A percentile compares a stretch with the other conserved stretches of the same genome.
phyloP scores from a whole-genome alignment of 1,139 yeast species.

The Yarrowia galli region DNA sequence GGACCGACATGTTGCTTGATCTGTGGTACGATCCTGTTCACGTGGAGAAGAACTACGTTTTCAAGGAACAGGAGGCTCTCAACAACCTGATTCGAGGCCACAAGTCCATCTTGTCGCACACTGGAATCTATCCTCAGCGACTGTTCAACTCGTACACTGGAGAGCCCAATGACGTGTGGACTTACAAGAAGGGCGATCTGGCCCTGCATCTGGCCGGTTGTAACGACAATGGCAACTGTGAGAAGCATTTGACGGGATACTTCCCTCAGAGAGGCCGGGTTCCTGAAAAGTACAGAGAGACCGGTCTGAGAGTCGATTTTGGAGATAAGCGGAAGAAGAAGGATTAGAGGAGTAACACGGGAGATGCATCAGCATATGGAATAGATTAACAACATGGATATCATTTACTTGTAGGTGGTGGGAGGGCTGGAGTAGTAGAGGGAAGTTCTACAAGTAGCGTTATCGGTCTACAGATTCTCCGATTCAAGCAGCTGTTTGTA shows the following conservation, averaged over 20 bases:
- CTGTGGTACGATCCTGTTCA: slow-evolving; percentile 44
- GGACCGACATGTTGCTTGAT: slow-evolving; percentile 42
- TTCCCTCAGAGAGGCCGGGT: slow-evolving; percentile 38
- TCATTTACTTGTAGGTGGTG: too few relatives aligned
- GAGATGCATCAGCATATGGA: too few relatives aligned
- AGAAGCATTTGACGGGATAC: slow-evolving; percentile 15
- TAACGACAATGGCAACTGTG: slow-evolving; percentile 18
- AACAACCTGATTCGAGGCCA: slow-evolving; percentile 37
- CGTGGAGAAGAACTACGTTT: slow-evolving; percentile 40
- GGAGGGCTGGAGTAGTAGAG: too few relatives aligned
- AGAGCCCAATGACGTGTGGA: slow-evolving; percentile 42
- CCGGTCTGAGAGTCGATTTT: slow-evolving; percentile 2
- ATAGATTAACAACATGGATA: too few relatives aligned
- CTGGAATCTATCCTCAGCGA: slow-evolving; percentile 51
- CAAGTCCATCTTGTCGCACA: slow-evolving; percentile 40
- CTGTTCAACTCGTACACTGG: slow-evolving; percentile 49
- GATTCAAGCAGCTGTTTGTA: too few relatives aligned
- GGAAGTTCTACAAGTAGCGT: too few relatives aligned
- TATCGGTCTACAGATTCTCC: too few relatives aligned
- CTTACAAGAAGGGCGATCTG: slow-evolving; percentile 46
- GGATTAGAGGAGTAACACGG: neutral
- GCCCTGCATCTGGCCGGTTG: slow-evolving; percentile 48
- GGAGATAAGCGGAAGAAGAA: neutral
- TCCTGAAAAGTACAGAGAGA: slow-evolving; percentile 40
- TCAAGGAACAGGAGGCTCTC: slow-evolving; percentile 46